Base-by-base conservation (phyloP, 2,329 filamentous ascomycete genomes). In the Periconia sp. region DNA sequence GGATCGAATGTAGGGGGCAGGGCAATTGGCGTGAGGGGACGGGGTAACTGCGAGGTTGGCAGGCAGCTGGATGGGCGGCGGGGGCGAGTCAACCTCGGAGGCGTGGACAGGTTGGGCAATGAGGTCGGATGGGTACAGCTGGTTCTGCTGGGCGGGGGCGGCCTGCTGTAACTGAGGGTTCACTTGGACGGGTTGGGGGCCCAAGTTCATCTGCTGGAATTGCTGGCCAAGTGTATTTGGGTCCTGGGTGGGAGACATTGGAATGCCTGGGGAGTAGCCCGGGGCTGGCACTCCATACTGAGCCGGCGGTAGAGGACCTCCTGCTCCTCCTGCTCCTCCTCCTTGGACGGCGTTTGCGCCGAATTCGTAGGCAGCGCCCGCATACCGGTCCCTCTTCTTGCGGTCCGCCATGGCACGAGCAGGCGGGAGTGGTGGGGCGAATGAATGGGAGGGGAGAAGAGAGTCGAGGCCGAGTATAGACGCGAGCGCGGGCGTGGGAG, bases 321-420 rank as follows among this genome's bases (percentile, higher is more conserved):
- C 64, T 76, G 78, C 65, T 80, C 15, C 10, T 1, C n/a, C 20
- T n/a, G 17, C 40, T 15, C 3, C 33, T 78, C 54, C 80, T 47
- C 57, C 56, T 14, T 62, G 59, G 47, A 58, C 53, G 49, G 59
- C 60, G 82, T 97, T 97, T 69, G 90, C 90, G 66, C 93, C 94
- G 66, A 97, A 94, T 55, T 96, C 93, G 75, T 96, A 99, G 44
- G 93, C 93, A 75, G 95, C 90, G 53, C 91, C 91, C 50, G 94
- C 94, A 79, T 97, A 97, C 53, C 90, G 88, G 80, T 92, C 85
- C 84, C 96, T 96, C 85, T 96, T 97, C 80, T 92, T 92, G 52
- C 60, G 63, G 55, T 69, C 67, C 57, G 68, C 67, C 68, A 71
- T 73, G 49, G 59, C 59, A 53, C 57, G 54, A 50, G 60, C 47